phyloP scores from a whole-genome alignment of 1,139 yeast genomes.

The Kluyveromyces sp. region DNA sequence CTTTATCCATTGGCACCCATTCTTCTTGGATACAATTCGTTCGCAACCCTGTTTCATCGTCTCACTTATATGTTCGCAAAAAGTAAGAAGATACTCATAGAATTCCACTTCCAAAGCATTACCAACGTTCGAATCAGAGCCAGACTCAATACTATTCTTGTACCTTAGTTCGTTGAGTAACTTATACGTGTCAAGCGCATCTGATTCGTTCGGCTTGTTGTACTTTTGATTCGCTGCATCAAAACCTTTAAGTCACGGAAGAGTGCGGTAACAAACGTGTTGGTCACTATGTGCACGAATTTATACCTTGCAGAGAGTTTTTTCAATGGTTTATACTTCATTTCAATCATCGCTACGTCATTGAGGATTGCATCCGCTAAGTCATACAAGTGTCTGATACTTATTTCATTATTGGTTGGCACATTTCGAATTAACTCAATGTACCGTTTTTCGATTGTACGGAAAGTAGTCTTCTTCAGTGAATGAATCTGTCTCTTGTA shows the following conservation, averaged over 20 bases:
- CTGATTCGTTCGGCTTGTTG: conserved; percentile 43
- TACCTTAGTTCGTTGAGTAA: conserved; percentile 46
- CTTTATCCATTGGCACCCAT: conserved; percentile 47
- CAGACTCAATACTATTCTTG: background rate
- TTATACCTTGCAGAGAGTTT: conserved; percentile 28
- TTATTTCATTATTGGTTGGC: conserved; percentile 59
- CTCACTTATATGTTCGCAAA: conserved; percentile 49
- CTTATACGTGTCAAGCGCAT: conserved; percentile 54
- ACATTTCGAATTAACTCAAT: conserved; percentile 48
- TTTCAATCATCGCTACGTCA: conserved; percentile 48
- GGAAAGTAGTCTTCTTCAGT: conserved; percentile 41
- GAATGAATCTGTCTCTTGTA: conserved; percentile 46
- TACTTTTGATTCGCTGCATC: conserved; percentile 47
- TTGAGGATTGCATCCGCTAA: conserved; percentile 50
- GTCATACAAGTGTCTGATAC: conserved; percentile 49
- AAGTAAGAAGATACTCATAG: conserved; percentile 46
- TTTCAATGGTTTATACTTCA: conserved; percentile 53
- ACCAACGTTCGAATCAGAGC: background rate
- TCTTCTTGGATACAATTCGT: conserved; percentile 50
- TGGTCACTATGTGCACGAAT: conserved; percentile 48
- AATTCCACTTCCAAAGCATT: conserved; percentile 27
- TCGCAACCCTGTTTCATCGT: conserved; percentile 44
- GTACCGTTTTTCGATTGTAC: conserved; percentile 53
- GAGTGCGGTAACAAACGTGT: conserved; percentile 51
- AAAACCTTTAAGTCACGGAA: conserved; percentile 59